Evolutionary conservation across 345 rosid species (phyloP).

Genomic region (Firmiana major): DNA sequence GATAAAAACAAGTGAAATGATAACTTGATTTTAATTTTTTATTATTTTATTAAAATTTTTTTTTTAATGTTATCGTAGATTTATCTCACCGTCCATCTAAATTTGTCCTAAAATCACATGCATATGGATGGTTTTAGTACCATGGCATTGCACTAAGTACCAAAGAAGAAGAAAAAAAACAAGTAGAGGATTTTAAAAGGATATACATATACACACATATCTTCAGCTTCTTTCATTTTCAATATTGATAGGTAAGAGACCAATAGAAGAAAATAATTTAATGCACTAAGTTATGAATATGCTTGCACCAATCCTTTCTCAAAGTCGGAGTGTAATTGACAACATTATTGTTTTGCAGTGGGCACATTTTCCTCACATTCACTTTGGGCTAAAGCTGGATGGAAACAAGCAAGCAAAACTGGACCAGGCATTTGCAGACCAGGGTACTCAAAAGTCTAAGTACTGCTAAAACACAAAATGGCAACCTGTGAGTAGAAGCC

Average conservation of each 20-base stretch:
- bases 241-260: neutral
- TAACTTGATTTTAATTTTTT: no score
- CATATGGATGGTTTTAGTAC: neutral
- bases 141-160: neutral
- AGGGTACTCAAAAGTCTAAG: slow-evolving; percentile 51
- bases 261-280: neutral
- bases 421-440: slow-evolving; percentile 52
- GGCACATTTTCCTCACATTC: slow-evolving; percentile 97
- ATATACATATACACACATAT: no score
- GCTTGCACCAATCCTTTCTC: neutral
- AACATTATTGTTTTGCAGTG: slow-evolving; percentile 43
- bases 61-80: no score
- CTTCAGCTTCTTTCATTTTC: neutral
- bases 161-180: neutral
- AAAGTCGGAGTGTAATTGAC: neutral
- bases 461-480: slow-evolving; percentile 39
- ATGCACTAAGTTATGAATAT: neutral
- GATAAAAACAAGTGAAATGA: no score
- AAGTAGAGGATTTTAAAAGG: neutral
- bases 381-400: slow-evolving; percentile 84
- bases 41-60: no score
- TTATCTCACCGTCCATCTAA: no score
- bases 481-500: slow-evolving; percentile 20
- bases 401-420: slow-evolving; percentile 64
- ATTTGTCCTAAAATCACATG: no score